Base-by-base conservation (phyloP, 352 stramenopile genomes). In the Globisporangium spiculum region DNA sequence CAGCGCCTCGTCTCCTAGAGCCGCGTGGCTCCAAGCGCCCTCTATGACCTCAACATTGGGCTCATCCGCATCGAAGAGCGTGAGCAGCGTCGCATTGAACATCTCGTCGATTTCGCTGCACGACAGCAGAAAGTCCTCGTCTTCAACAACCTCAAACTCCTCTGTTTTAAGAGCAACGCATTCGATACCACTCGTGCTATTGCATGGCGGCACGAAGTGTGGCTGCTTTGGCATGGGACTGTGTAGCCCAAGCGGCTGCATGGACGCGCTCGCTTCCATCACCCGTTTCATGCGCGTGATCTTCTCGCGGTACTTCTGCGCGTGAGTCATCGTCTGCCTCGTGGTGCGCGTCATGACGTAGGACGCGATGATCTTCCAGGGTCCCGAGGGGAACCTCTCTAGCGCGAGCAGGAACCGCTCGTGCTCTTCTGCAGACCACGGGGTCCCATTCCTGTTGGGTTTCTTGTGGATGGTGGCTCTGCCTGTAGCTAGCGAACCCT, bases 301-400 rank as follows among this genome's bases (percentile, higher is more conserved):
- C 41, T 64, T 53, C 69, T 78, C 72, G 4, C 75, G 70, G 57
- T 81, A 79, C 62, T 79, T 79, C 50, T 81, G 75, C 61, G 75
- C 75, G 48, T 81, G 75, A 16, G 75, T 79, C 73, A 78, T 81
- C 3, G 73, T 74, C 69, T 81, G 73, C 8, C 73, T 69, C 14
- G 73, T 78, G 26, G 67, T 80, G 0, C 71, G 70, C 9, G 73
- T 82, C 38, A 46, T 46, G 38, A 46, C 38, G 38, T 46, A 46
- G 38, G 38, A 46, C 38, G 38, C 38, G 38, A 46, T 46, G 12
- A 46, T 46, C 38, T 46, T 46, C 38, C 38, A 46, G 38, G 38
- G 38, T 0, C 38, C 38, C 38, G 38, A 46, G 10, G 38, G 38
- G 38, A 46, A 46, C 38, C 38, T 46, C 38, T 41, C 34, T 8